Conservation (phyloP, 2,329 filamentous ascomycete species). For the Pseudocercospora cruenta region DNA sequence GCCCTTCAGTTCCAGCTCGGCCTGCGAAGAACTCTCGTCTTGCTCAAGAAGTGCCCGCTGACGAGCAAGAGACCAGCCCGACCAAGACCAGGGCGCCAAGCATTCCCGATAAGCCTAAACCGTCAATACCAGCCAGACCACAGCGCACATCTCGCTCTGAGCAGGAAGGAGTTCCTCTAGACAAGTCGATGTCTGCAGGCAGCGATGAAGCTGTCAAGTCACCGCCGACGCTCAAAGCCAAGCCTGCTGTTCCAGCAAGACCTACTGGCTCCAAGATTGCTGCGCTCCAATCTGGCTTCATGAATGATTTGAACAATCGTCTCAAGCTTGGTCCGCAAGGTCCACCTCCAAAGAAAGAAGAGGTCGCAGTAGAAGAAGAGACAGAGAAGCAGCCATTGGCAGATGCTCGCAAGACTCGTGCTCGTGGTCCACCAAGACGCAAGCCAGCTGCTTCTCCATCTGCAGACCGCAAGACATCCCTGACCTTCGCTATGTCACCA, state of each 20-base stretch:
- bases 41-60: constrained; percentile 36
- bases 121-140: constrained; percentile 63
- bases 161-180: constrained; percentile 32
- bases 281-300: constrained; percentile 84
- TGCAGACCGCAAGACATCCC: constrained; percentile 50
- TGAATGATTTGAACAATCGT: constrained; percentile 89
- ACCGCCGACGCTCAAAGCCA: constrained; percentile 64
- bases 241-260: constrained; percentile 77
- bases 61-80: constrained; percentile 45
- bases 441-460: constrained; percentile 65
- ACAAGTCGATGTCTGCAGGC: constrained; percentile 18
- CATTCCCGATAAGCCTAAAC: constrained; percentile 65
- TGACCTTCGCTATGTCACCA: constrained; percentile 48
- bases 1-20: constrained; percentile 36
- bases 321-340: constrained; percentile 82
- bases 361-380: constrained; percentile 60
- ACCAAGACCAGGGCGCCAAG: constrained; percentile 57
- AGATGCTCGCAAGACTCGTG: constrained; percentile 88
- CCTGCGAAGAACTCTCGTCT: constrained; percentile 37
- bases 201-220: constrained; percentile 32
- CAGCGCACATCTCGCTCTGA: constrained; percentile 54
- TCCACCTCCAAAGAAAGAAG: constrained; percentile 63
- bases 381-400: constrained; percentile 76
- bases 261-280: constrained; percentile 86
- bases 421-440: constrained; percentile 81